Conservation (phyloP, 768 basidiomycete species). For the Cystofilobasidium capitatum region DNA sequence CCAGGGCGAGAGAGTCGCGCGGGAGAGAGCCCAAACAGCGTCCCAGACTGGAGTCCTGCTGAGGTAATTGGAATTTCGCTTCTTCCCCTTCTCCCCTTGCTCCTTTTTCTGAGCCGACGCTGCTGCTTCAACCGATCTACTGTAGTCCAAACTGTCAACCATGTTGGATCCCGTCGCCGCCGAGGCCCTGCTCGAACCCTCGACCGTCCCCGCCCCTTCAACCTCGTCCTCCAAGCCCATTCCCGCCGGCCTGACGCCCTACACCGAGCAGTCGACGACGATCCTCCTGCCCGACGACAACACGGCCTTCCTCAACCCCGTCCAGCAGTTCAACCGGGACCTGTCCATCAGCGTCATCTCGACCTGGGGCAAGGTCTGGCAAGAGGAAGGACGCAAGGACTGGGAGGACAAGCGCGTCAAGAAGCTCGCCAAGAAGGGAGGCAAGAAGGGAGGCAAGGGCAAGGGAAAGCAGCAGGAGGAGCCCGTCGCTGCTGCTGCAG, state of each 20-base stretch:
- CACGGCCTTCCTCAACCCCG: conserved; percentile 89
- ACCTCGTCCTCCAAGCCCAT: neutral
- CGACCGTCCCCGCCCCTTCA: neutral
- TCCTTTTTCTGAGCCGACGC: no score
- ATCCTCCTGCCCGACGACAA: conserved; percentile 65
- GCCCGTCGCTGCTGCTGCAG: neutral
- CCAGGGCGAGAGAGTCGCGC: no score
- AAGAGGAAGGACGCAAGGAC: conserved; percentile 31
- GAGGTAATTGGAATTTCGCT: no score
- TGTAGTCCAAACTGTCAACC: no score
- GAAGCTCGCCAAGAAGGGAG: conserved; percentile 43
- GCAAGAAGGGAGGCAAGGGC: conserved; percentile 43
- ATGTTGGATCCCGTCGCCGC: no score
- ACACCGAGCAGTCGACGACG: conserved; percentile 39
- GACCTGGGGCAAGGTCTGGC: conserved; percentile 66
- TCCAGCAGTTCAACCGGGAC: conserved; percentile 97
- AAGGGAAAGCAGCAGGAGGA: conserved; percentile 1
- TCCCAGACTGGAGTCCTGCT: no score
- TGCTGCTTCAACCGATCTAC: no score
- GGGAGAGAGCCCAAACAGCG: no score
- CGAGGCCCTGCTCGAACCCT: neutral
- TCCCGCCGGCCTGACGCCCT: conserved; percentile 27
- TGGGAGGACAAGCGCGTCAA: conserved; percentile 51
- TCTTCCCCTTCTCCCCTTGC: no score
- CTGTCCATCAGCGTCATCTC: conserved; percentile 80